Base-by-base conservation (phyloP, 345 rosid genomes). In the Ceriops decandra region DNA sequence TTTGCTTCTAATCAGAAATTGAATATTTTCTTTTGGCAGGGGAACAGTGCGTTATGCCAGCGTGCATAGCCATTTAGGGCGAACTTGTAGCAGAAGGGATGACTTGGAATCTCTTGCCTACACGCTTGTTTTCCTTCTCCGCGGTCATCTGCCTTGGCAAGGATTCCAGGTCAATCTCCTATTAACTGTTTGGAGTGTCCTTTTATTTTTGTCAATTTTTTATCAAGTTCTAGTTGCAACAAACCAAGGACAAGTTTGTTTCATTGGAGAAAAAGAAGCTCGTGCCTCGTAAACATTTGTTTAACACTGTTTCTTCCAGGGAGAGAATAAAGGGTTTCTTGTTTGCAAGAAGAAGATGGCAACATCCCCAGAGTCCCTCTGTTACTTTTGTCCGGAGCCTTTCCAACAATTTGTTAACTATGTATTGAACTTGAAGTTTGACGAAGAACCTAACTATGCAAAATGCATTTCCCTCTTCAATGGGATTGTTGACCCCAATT, bases 21-120 rank as follows among this genome's bases (percentile, higher is more conserved):
- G 11, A 21, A 28, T 54, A 5, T 24, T 64, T 64, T 30, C 3
- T 19, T 51, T 66, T 59, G 32, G 26, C 74, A 90, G 97, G 79
- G 97, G 97, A 79, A 90, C 97, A 16, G 79, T 90, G 78, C 81
- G 96, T 70, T 90, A 90, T 76, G 96, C 96, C 24, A 86, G 96
- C 67, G 90, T 89, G 62, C 96, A 90, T 85, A 93, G 95, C 49
- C 96, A 90, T 79, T 84, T 88, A 70, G 96, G 96, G 68, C 86
- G 95, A 28, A 88, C 92, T 22, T 87, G 92, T 72, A 90, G 96
- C 80, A 80, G 95, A 38, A 85, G 96, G 59, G 96, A 90, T 74
- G 96, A 90, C 78, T 88, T 90, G 4, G 93, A 90, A 79, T 90
- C 96, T 49, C 79, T 90, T 80, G 96, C 96, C 10, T 90, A 90